Percentiles rank a stretch among this genome's conserved stretches.
These are phyloP conservation scores for Cystobasidiopsis lactophilus DNA, from an alignment of 768 basidiomycete species.

Conservation along the genomic window DNA sequence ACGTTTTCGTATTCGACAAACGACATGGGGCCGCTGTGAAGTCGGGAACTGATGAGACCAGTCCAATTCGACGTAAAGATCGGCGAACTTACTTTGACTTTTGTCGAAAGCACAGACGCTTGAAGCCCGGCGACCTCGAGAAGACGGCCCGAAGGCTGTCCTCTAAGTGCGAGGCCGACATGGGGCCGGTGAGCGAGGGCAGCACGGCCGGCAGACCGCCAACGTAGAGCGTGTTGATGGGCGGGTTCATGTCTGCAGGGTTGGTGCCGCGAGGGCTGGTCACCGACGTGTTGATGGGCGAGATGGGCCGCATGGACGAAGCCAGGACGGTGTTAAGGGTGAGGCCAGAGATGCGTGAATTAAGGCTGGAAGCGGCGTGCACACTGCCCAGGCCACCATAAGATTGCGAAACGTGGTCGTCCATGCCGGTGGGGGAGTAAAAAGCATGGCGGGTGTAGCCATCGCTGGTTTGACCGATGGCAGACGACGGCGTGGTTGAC, in stretches of 20 bases:
- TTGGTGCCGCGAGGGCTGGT: conserved; percentile 23
- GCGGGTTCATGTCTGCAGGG: conserved; percentile 73
- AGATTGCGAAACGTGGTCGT: background rate
- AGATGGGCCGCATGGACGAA: background rate
- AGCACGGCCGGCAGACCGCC: conserved; percentile 66
- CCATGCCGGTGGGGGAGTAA: background rate
- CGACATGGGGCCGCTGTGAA: conserved; percentile 80
- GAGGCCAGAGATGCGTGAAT: background rate
- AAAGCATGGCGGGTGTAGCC: background rate
- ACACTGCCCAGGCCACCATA: background rate
- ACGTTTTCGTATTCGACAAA: conserved; percentile 99
- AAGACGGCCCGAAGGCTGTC: conserved; percentile 69
- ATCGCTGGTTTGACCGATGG: background rate
- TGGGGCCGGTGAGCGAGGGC: conserved; percentile 26
- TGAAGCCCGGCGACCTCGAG: conserved; percentile 54
- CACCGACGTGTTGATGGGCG: background rate
- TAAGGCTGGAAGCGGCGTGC: background rate
- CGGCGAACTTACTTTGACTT: conserved; percentile 29
- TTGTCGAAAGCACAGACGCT: conserved; percentile 79
- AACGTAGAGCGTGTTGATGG: conserved; percentile 98
- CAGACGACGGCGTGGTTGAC: background rate
- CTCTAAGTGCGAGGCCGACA: conserved; percentile 61
- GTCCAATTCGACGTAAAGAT: background rate
- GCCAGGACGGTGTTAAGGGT: background rate
- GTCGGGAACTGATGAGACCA: background rate